phyloP scores from a whole-genome alignment of 1,284 basidiomycete species.

The Ceratobasidium sp. region DNA sequence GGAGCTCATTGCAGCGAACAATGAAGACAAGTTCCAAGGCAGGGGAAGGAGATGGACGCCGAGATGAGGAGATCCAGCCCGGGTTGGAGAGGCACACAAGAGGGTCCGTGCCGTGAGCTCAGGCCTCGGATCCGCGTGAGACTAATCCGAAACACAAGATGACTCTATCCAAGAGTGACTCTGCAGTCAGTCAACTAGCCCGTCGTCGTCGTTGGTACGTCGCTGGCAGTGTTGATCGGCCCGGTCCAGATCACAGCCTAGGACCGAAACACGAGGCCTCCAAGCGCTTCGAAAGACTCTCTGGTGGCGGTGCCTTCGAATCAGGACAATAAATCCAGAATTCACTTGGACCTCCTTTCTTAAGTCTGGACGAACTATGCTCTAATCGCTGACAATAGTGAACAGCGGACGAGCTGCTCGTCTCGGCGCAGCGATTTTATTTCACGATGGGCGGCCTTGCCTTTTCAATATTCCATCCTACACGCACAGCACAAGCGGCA shows the following conservation, averaged over 20 bases:
- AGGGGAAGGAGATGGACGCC: background rate
- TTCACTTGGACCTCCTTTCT: background rate
- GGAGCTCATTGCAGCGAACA: conserved; percentile 16
- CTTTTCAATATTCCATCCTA: too few species aligned
- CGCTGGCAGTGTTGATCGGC: conserved; percentile 10
- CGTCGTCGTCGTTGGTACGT: background rate
- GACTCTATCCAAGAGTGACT: too few species aligned
- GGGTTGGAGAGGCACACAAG: background rate
- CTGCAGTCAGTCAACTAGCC: too few species aligned
- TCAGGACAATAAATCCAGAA: background rate
- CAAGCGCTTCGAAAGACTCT: too few species aligned
- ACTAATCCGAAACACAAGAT: too few species aligned
- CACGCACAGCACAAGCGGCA: too few species aligned
- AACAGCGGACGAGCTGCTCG: background rate
- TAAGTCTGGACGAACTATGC: background rate
- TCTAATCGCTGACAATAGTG: background rate
- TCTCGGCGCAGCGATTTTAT: background rate
- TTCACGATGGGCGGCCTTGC: too few species aligned
- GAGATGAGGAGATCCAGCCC: background rate
- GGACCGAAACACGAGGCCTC: conserved; percentile 6
- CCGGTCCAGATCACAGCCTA: conserved; percentile 8
- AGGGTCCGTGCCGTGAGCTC: conserved; percentile 11
- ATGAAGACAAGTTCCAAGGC: background rate
- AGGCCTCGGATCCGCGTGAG: background rate
- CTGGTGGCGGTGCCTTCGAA: too few species aligned